Evolutionary conservation across 2,329 filamentous ascomycete genomes (phyloP).

Genomic region (Sporothrix protearum): DNA sequence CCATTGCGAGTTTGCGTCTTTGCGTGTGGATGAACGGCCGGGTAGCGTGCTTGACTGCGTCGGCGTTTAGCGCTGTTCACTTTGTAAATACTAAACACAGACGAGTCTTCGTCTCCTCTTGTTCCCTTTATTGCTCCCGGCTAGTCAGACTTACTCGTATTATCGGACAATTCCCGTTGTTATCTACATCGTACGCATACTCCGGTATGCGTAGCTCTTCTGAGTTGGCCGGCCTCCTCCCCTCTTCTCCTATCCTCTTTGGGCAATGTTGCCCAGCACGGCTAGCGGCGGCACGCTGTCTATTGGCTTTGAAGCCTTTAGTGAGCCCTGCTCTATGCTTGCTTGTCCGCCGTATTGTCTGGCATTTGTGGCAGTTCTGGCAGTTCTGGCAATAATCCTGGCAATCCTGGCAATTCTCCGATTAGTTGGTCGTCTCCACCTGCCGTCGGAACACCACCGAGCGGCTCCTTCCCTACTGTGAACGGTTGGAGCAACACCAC

Average conservation of each 20-base stretch:
- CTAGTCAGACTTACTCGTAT: too few species aligned
- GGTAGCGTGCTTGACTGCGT: too few species aligned
- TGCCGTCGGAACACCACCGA: conserved; percentile 2
- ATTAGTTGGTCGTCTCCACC: not conserved
- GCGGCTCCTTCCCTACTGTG: not conserved
- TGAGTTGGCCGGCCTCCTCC: not conserved
- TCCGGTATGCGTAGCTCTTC: too few species aligned
- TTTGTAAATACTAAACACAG: too few species aligned
- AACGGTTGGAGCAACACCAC: not conserved
- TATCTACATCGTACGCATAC: too few species aligned
- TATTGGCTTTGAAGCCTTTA: not conserved
- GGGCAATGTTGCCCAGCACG: not conserved
- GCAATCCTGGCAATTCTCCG: conserved; percentile 1
- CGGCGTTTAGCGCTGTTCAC: too few species aligned
- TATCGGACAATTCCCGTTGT: conserved; percentile 9
- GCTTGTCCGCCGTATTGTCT: not conserved
- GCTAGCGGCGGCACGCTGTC: not conserved
- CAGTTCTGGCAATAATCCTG: too few species aligned
- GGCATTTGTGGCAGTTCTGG: not conserved
- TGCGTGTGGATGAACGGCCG: too few species aligned
- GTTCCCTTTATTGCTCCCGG: too few species aligned
- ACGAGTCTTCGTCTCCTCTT: too few species aligned
- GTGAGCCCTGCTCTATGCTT: too few species aligned
- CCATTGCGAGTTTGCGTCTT: too few species aligned
- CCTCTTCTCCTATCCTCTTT: not conserved